phyloP scores from a whole-genome alignment of 2,329 filamentous ascomycete species.

The Alternaria gansuensis region DNA sequence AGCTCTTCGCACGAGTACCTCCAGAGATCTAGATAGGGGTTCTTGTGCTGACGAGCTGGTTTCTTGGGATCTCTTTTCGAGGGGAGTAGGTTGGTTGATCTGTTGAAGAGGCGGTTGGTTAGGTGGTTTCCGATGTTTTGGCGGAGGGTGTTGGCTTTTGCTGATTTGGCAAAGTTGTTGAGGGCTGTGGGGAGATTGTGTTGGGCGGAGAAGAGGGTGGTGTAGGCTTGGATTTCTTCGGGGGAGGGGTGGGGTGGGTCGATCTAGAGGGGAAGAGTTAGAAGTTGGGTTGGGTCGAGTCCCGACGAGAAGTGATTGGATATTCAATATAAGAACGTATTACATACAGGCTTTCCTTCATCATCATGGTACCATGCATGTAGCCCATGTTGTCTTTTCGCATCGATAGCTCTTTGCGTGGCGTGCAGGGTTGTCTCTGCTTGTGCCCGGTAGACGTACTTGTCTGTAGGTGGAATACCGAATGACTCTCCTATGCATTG shows the following conservation, averaged over 20 bases:
- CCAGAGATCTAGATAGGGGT: slow-evolving; percentile 75
- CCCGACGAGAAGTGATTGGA: too few species aligned
- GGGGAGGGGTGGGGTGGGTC: slow-evolving; percentile 33
- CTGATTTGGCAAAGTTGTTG: slow-evolving; percentile 70
- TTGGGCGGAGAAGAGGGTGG: slow-evolving; percentile 69
- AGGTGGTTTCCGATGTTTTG: slow-evolving; percentile 66
- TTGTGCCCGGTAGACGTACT: slow-evolving; percentile 62
- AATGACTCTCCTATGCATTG: slow-evolving; percentile 60
- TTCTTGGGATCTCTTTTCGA: slow-evolving; percentile 22
- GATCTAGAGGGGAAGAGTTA: slow-evolving; percentile 18
- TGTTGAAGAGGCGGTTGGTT: slow-evolving; percentile 57
- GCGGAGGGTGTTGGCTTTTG: slow-evolving; percentile 70
- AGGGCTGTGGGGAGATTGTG: slow-evolving; percentile 69
- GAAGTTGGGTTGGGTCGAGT: neutral
- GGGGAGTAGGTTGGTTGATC: slow-evolving; percentile 36
- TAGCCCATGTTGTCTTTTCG: slow-evolving; percentile 57
- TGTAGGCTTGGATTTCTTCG: slow-evolving; percentile 72
- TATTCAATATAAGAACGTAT: neutral
- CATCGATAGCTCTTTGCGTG: slow-evolving; percentile 60
- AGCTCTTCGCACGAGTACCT: slow-evolving; percentile 70
- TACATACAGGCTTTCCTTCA: slow-evolving; percentile 48
- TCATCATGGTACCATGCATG: slow-evolving; percentile 63
- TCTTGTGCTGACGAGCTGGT: slow-evolving; percentile 61
- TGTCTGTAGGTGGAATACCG: slow-evolving; percentile 56
- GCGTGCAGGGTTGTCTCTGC: slow-evolving; percentile 61